Conservation (phyloP, 75 land plant species). For the Sequoia sempervirens region DNA sequence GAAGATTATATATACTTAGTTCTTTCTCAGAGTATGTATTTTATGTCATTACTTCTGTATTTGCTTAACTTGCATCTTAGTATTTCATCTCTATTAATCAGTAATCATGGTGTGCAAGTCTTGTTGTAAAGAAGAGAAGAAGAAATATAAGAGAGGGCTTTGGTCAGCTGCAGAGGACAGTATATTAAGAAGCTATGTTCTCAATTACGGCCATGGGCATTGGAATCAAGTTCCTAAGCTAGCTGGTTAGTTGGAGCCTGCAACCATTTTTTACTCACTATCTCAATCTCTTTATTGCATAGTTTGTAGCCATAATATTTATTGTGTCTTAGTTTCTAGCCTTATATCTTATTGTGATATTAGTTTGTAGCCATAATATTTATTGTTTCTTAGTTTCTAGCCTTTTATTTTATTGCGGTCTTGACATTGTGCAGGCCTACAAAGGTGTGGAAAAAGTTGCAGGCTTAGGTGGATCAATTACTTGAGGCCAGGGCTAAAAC, state of each 20-base stretch:
- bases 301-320: too few relatives aligned
- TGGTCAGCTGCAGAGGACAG: neutral
- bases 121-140: neutral
- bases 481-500: conserved; percentile 12
- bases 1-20: too few relatives aligned
- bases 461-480: conserved; percentile 7
- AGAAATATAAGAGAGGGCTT: neutral
- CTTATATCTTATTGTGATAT: neutral
- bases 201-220: neutral
- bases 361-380: neutral
- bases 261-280: neutral
- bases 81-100: neutral
- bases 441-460: conserved; percentile 23
- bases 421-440: conserved; percentile 10
- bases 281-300: too few relatives aligned
- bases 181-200: neutral
- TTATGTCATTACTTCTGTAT: neutral
- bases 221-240: neutral
- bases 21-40: too few relatives aligned
- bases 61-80: too few relatives aligned
- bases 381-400: neutral
- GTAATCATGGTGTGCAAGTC: conserved; percentile 3
- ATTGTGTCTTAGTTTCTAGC: too few relatives aligned
- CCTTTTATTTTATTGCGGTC: neutral
- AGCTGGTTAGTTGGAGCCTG: neutral